Evolutionary conservation across 169 alveolate species (phyloP), one percentile per base, ranked within the genome.

Genomic region (Blepharisma undulans): DNA sequence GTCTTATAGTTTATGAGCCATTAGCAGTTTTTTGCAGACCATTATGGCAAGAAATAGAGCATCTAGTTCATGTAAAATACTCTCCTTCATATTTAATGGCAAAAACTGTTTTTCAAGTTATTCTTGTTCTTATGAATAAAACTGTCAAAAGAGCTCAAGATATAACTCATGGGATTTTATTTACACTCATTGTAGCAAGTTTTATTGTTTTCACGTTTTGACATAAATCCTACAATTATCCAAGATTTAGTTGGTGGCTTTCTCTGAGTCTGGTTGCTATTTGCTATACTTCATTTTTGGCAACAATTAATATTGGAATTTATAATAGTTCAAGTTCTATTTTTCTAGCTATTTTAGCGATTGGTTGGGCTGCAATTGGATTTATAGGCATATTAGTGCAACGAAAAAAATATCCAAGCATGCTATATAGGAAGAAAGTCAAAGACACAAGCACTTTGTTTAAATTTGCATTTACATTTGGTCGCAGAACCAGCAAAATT

Each of bases 1-100:
- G 61, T 4, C 60, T 78, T 4, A 21, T 34, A 1, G 16, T 78
- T 32, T 78, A 27, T 78, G 25, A 27, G 60, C 89, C 89, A 2
- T 48, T 59, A n/a, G 29, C 77, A 32, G 29, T 84, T 0, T 84
- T 32, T 84, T 33, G 33, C 79, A 84, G 89, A 29, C 89, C 89
- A 3, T 10, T 84, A 4, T 84, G 89, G 89, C 77, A 84, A n/a
- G 77, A 48, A 21, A 22, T 36, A n/a, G 77, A 84, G 60, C 33
- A 22, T 22, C 6, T 25, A n/a, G 27, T 84, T 4, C 33, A 84
- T 36, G 36, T 84, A 7, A 84, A 84, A 84, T 25, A n/a, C 8
- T 19, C 33, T 25, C 89, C 72, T 21, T 32, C 32, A 0, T 84
- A 4, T 8, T 25, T 32, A n/a, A 32, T 84, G 32, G 25, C 25